Percentiles rank a stretch among this genome's conserved stretches.
Conservation (phyloP, 192 early-diverging fungal species). For the Paraglomus occultum region DNA sequence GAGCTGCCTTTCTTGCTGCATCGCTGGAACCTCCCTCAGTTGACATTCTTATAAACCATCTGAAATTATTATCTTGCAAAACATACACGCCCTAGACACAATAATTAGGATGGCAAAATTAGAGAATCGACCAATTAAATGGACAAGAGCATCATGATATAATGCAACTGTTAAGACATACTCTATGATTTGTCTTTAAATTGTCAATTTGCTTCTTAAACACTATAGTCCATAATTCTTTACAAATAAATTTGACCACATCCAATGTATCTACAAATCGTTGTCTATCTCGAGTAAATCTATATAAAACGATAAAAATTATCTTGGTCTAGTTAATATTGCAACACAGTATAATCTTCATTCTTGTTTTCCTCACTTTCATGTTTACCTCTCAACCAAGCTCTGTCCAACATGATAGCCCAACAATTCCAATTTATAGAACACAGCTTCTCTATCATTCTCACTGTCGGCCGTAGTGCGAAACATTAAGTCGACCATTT, state of each 20-base stretch:
- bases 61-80: constrained; percentile 95
- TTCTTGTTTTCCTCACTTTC: background rate
- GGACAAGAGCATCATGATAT: background rate
- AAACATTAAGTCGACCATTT: constrained; percentile 72
- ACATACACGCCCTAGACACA: constrained; percentile 86
- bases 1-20: constrained; percentile 72
- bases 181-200: constrained; percentile 97
- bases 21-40: constrained; percentile 74
- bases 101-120: background rate
- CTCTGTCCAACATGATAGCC: constrained; percentile 89
- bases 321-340: background rate
- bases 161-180: constrained; percentile 35
- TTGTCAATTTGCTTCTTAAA: constrained; percentile 99
- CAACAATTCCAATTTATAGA: constrained; percentile 86
- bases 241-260: constrained; percentile 98
- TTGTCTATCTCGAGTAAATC: constrained; percentile 80
- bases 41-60: constrained; percentile 94
- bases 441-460: constrained; percentile 82
- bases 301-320: constrained; percentile 41
- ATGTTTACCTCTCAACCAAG: constrained; percentile 73
- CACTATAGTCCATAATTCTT: constrained; percentile 92
- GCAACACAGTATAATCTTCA: background rate
- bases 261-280: constrained; percentile 93
- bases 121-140: background rate
- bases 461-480: constrained; percentile 54